Evolutionary conservation across 176 grass and related monocot species (phyloP).

Genomic region (Coix lacrymajobi): DNA sequence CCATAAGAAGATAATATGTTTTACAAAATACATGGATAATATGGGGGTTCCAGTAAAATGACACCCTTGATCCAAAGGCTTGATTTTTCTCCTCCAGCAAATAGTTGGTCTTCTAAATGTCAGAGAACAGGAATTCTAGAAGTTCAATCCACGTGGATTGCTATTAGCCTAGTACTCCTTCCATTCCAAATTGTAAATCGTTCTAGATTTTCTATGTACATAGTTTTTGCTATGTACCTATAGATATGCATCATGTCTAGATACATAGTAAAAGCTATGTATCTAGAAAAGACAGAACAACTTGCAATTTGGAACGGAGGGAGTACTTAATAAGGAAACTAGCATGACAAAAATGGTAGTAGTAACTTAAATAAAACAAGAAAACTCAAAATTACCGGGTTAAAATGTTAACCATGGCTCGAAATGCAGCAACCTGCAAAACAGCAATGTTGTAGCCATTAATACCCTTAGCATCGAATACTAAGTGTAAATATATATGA

Average conservation of each 20-base stretch:
- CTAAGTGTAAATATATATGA: slow-evolving; percentile 17
- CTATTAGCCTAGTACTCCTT: background rate
- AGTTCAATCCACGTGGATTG: background rate
- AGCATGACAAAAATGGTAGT: slow-evolving; percentile 4
- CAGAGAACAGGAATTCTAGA: slow-evolving; percentile 8
- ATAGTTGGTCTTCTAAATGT: background rate
- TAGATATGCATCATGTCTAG: background rate
- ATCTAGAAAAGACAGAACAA: background rate
- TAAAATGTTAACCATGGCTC: slow-evolving; percentile 99
- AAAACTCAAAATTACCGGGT: slow-evolving; percentile 55
- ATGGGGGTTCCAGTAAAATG: background rate
- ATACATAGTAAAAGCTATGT: background rate
- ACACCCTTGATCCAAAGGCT: background rate
- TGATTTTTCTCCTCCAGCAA: background rate
- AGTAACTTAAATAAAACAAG: slow-evolving; percentile 19
- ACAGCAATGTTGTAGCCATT: background rate
- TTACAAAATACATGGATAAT: background rate
- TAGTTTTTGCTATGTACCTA: background rate
- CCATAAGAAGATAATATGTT: slow-evolving; percentile 14
- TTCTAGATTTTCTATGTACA: background rate
- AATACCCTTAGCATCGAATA: slow-evolving; percentile 8
- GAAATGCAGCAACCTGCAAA: slow-evolving; percentile 92
- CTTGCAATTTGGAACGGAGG: background rate
- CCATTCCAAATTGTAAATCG: background rate
- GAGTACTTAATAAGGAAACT: slow-evolving; percentile 22